phyloP scores from a whole-genome alignment of 2,329 filamentous ascomycete species.

The Pseudocercospora ulei region DNA sequence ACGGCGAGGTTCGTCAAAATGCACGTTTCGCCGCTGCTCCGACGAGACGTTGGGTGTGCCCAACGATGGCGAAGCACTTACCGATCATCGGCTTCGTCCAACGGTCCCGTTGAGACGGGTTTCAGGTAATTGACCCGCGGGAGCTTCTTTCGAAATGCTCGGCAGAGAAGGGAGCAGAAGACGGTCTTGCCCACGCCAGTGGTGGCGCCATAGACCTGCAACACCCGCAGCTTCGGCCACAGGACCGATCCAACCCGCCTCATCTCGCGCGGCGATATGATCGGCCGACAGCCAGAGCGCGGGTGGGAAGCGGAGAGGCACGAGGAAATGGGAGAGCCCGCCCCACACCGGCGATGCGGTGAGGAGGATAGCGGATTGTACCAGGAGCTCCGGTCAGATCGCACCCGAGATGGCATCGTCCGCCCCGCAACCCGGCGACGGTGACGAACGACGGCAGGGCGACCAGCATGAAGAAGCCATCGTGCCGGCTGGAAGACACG shows the following conservation, averaged over 20 bases:
- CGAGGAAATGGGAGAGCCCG: too few species aligned
- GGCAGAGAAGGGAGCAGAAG: conserved; percentile 62
- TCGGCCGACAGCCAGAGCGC: neutral
- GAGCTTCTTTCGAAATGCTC: conserved; percentile 46
- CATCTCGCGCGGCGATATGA: conserved; percentile 29
- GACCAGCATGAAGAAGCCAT: conserved; percentile 7
- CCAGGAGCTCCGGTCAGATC: too few species aligned
- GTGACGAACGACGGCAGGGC: too few species aligned
- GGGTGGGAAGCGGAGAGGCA: too few species aligned
- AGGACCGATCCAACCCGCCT: conserved; percentile 51
- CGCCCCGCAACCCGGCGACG: too few species aligned
- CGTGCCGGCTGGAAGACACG: conserved; percentile 24
- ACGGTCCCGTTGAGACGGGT: conserved; percentile 67
- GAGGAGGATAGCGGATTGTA: too few species aligned
- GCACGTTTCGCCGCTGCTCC: neutral
- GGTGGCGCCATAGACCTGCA: conserved; percentile 75
- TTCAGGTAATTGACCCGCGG: conserved; percentile 60
- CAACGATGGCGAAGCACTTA: conserved; percentile 34
- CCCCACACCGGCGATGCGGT: too few species aligned
- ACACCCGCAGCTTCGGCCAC: conserved; percentile 57
- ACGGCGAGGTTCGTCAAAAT: conserved; percentile 3
- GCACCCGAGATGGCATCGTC: too few species aligned
- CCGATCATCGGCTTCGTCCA: conserved; percentile 60
- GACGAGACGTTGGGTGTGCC: neutral
- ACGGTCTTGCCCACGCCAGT: conserved; percentile 81